Percentiles rank a stretch among this genome's conserved stretches.
Evolutionary conservation across 805 yeast genomes (phyloP).

Genomic region (Phaffomyces thermotolerans): DNA sequence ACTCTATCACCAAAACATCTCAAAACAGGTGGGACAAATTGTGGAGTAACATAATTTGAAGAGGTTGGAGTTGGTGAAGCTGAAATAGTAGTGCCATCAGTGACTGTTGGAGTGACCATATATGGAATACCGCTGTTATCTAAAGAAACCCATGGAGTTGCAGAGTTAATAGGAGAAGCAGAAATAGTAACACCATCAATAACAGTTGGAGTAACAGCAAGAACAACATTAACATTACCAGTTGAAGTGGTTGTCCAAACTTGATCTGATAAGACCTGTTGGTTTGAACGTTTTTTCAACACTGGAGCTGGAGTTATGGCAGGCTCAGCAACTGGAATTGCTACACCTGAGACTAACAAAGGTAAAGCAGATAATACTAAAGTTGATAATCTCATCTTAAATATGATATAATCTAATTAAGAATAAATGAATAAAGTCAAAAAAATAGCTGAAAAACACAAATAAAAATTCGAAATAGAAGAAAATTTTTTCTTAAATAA

Average conservation of each 20-base stretch:
- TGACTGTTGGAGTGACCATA: slow-evolving; percentile 33
- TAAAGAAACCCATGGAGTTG: slow-evolving; percentile 38
- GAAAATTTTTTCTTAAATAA: neutral
- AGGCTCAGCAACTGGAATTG: slow-evolving; percentile 15
- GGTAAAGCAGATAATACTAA: slow-evolving; percentile 7
- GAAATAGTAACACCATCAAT: slow-evolving; percentile 38
- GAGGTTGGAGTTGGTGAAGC: slow-evolving; percentile 38
- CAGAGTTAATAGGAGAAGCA: slow-evolving; percentile 31
- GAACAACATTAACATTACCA: slow-evolving; percentile 16
- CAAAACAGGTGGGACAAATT: slow-evolving; percentile 37
- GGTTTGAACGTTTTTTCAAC: slow-evolving; percentile 18
- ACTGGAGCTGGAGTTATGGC: slow-evolving; percentile 14
- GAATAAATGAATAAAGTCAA: neutral
- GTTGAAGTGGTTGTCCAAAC: slow-evolving; percentile 32
- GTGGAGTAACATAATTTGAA: slow-evolving; percentile 27
- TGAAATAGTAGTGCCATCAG: slow-evolving; percentile 27
- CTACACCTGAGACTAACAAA: slow-evolving; percentile 18
- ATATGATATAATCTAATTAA: neutral
- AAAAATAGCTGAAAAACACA: neutral
- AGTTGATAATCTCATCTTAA: slow-evolving; percentile 6
- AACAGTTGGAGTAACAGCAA: slow-evolving; percentile 47
- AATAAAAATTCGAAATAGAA: neutral
- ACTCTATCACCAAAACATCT: slow-evolving; percentile 38
- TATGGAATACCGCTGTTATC: slow-evolving; percentile 39
- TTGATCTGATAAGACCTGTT: slow-evolving; percentile 18